Conservation (phyloP, 2,329 filamentous ascomycete species). For the Fusarium tanahbumbuense region DNA sequence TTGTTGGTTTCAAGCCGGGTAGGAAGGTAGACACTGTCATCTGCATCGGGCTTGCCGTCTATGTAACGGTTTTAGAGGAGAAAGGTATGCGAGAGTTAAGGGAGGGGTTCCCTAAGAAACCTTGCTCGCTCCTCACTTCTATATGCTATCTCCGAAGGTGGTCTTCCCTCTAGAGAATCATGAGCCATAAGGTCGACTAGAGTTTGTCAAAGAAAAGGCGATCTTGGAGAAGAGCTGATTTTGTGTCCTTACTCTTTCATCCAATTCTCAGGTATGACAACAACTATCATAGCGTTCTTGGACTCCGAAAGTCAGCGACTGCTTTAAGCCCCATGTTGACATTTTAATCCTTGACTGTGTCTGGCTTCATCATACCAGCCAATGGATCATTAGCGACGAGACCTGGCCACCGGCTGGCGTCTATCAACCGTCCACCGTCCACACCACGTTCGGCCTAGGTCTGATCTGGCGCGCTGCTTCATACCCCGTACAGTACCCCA, state of each 20-base stretch:
- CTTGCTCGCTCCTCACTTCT: background rate
- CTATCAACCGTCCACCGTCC: constrained; percentile 41
- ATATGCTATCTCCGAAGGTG: background rate
- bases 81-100: constrained; percentile 19
- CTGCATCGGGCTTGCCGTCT: constrained; percentile 33
- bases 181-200: background rate
- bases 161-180: background rate
- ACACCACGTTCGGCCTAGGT: constrained; percentile 34
- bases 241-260: background rate
- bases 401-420: constrained; percentile 36
- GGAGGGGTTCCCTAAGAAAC: constrained; percentile 25
- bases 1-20: background rate
- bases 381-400: constrained; percentile 29
- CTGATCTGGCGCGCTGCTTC: background rate
- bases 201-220: background rate
- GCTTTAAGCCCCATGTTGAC: constrained; percentile 23
- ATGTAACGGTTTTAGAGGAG: constrained; percentile 3
- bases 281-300: background rate
- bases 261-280: background rate
- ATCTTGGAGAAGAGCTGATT: background rate
- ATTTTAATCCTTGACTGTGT: constrained; percentile 33
- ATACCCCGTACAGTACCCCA: constrained; percentile 9
- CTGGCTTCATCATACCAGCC: constrained; percentile 21
- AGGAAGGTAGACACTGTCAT: background rate
- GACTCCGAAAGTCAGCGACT: background rate